Base-by-base conservation (phyloP, 495 filamentous ascomycete genomes). In the Saxophila tyrrhenica region DNA sequence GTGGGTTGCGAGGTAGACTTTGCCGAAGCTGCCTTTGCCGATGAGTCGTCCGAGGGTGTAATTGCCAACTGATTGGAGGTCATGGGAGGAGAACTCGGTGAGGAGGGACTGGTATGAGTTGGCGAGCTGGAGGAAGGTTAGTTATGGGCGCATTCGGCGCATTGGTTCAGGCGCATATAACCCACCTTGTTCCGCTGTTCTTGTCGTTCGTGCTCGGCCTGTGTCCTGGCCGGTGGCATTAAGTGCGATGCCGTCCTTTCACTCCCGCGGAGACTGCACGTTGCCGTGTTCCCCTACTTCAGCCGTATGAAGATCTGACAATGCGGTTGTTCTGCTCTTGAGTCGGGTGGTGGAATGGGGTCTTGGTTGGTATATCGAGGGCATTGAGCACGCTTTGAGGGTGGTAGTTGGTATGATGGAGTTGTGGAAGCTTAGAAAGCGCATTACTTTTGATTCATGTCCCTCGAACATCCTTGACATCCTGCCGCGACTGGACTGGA, bases 11-110 rank as follows among this genome's bases (percentile, higher is more conserved):
- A 98, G 78, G 67, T 97, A 98, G 53, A 97, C 92, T 72, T 96
- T 97, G 60, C 92, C 92, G 71, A 97, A 98, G 46, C 88, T 94
- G 35, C 92, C 92, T 66, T 97, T 97, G 49, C 92, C 92, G 64
- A 98, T 95, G 47, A 98, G 74, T 50, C 83, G 81, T 32, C 91
- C 92, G 17, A 97, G 73, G 29, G 84, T 82, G 70, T 98, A 98
- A 70, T 97, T 98, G 48, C 92, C 92, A 53, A 98, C 92, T 39
- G 79, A 85, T 55, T 83, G 81, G 48, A 98, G 78, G 54, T 97
- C 94, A 64, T 85, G 86, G 58, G 86, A 89, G 46, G 88, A 87
- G 73, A 98, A 98, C 69, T 97, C 89, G 70, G 89, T 84, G 63
- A 97, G 79, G 63, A 98, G 76, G 73, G 94, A 87, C 78, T 94